A percentile compares a stretch with the other conserved stretches of the same genome.
These are phyloP conservation scores for Extremus antarcticus DNA, from an alignment of 495 filamentous ascomycete genomes.

Conservation along the genomic window DNA sequence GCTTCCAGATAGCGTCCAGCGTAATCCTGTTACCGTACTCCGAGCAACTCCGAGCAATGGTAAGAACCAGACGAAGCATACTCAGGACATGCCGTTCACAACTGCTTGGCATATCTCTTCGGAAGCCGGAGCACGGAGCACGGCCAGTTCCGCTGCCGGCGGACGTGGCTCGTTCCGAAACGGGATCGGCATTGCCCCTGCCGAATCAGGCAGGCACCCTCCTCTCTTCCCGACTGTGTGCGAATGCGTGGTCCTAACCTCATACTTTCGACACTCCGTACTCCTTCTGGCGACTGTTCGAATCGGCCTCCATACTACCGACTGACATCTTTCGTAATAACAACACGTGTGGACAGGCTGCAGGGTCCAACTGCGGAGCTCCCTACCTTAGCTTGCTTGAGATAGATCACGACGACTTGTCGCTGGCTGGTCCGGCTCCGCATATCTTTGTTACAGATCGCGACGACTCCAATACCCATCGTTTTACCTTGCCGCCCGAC, in stretches of 20 bases:
- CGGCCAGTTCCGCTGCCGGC: neutral
- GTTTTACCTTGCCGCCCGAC: neutral
- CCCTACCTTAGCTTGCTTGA: neutral
- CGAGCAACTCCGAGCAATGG: too few relatives aligned
- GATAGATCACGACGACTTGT: neutral
- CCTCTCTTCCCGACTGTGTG: neutral
- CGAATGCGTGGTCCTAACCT: too few relatives aligned
- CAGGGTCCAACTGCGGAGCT: neutral
- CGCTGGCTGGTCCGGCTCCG: neutral
- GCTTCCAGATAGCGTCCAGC: too few relatives aligned
- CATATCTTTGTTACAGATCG: neutral
- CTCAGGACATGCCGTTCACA: neutral
- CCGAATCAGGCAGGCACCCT: neutral
- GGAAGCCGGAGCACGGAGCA: neutral
- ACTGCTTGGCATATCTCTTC: neutral
- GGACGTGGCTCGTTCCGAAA: neutral
- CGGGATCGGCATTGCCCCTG: neutral
- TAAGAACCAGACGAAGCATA: too few relatives aligned
- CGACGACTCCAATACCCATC: neutral
- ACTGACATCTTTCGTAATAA: too few relatives aligned
- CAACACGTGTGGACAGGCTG: neutral
- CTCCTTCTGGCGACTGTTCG: neutral
- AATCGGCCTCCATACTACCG: neutral
- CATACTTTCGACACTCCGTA: too few relatives aligned
- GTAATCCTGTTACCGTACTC: too few relatives aligned